These are phyloP conservation scores for Phytophthora litchii DNA, from an alignment of 352 stramenopile genomes.

Conservation along the genomic window DNA sequence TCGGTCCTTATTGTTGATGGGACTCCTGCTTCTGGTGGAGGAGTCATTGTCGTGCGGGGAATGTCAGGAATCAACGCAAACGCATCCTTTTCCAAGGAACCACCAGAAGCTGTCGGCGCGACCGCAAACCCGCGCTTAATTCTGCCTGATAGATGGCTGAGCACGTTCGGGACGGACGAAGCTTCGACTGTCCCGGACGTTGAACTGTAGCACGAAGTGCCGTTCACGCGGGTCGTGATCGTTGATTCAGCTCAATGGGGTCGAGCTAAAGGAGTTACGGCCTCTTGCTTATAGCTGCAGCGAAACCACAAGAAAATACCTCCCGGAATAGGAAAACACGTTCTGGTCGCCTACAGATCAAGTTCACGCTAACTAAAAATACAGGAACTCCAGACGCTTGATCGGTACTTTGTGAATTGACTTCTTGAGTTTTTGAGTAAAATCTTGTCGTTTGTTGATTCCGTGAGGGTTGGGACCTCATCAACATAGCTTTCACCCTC, in stretches of 20 bases:
- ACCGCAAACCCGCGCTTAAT: slow-evolving; percentile 43
- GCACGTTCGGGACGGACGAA: slow-evolving; percentile 17
- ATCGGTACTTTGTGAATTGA: no score
- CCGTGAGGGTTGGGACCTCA: no score
- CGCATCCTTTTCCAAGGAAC: slow-evolving; percentile 44
- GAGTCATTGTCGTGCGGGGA: slow-evolving; percentile 36
- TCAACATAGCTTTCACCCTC: no score
- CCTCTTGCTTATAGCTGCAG: slow-evolving; percentile 3
- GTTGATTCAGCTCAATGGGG: slow-evolving; percentile 16
- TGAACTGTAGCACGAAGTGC: slow-evolving; percentile 31
- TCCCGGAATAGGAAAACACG: slow-evolving; percentile 21
- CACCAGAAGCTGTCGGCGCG: slow-evolving; percentile 40
- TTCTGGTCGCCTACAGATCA: slow-evolving; percentile 9
- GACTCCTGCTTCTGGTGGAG: slow-evolving; percentile 36
- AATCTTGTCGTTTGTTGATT: no score
- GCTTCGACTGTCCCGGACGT: slow-evolving; percentile 20
- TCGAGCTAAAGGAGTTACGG: slow-evolving; percentile 24
- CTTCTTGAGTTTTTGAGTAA: no score
- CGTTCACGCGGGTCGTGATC: slow-evolving; percentile 14
- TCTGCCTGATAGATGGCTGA: slow-evolving; percentile 32
- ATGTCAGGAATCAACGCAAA: slow-evolving; percentile 43
- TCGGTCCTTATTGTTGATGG: slow-evolving; percentile 6
- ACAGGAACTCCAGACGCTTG: no score
- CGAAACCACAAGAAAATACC: slow-evolving; percentile 16
- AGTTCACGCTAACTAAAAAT: neutral